Evolutionary conservation across 306 rosid species (phyloP).

Genomic region (Acmispon strigosus): DNA sequence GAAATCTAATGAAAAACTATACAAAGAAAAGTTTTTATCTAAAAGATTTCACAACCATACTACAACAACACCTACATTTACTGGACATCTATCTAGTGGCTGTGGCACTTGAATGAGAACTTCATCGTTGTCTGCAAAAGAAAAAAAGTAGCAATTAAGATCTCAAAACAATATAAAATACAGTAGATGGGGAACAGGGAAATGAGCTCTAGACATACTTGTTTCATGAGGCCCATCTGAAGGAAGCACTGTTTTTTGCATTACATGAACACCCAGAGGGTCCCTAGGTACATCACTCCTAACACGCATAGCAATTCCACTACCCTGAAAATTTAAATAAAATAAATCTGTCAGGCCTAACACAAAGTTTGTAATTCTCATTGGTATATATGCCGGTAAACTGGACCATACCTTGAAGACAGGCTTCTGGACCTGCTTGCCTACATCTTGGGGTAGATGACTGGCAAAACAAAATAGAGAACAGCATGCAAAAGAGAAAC

Average conservation of each 20-base stretch:
- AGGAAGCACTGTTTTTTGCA: neutral
- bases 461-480: constrained; percentile 27
- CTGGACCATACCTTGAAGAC: constrained; percentile 6
- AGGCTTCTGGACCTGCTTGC: constrained; percentile 14
- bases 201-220: constrained; percentile 32
- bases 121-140: constrained; percentile 27
- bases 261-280: constrained; percentile 5
- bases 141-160: constrained; percentile 8
- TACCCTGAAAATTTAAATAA: constrained; percentile 26
- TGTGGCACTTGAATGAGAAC: constrained; percentile 15
- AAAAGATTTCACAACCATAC: constrained; percentile 13
- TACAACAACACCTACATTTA: constrained; percentile 28
- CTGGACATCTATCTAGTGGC: constrained; percentile 23
- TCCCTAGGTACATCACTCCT: neutral
- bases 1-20: neutral
- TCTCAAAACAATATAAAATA: neutral
- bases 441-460: constrained; percentile 1
- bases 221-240: constrained; percentile 15
- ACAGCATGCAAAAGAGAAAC: neutral
- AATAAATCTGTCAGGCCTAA: neutral
- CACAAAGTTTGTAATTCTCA: constrained; percentile 5
- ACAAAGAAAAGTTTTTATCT: neutral
- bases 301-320: constrained; percentile 16
- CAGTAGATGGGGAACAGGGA: neutral
- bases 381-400: neutral